Base-by-base conservation (phyloP, 306 rosid genomes). In the Malus orientalis region DNA sequence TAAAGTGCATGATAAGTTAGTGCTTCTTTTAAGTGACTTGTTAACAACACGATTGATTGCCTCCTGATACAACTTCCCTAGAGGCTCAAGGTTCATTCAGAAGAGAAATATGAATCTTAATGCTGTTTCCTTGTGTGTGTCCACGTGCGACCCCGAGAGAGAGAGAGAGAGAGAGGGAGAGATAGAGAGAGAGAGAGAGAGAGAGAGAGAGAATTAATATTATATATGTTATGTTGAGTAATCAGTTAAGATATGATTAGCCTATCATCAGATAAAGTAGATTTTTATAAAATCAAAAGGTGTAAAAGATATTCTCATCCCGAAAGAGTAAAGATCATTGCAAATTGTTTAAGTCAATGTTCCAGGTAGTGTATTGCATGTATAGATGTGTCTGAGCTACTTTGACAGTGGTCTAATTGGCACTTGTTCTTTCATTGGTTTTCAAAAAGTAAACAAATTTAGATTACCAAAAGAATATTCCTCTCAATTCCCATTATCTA, bases 401-500 rank as follows among this genome's bases (percentile, higher is more conserved):
- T 76, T 74, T 74, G 83, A 77, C 79, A 80, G 86, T 84, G 84
- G 84, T 38, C 71, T 32, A 61, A 27, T 60, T 69, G 78, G 65
- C 83, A 82, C 70, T 72, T 77, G 82, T 84, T 74, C 42, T 78
- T 76, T 78, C 78, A 78, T 69, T 76, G 84, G 80, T 79, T 82
- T 84, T 16, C 63, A 71, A 70, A 82, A 84, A 54, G 83, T 77
- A 3, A 57, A 65, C 59, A 15, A 22, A 6, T 27, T 74, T 72
- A 36, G 77, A 80, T 42, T 62, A 2, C 83, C 65, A 85, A 62
- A 20, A 53, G 42, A 86, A 60, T 85, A 87, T 86, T 88, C 95
- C 86, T 80, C 82, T 75, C 85, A 79, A 78, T 86, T 88, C 76
- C 84, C 88, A 66, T 82, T 61, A 36, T 63, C 68, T 29, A 20